Evolutionary conservation across 371 early-diverging fungal genomes (phyloP), one percentile per base, ranked within the genome.

Genomic region (Syncephalastrum contaminatum): DNA sequence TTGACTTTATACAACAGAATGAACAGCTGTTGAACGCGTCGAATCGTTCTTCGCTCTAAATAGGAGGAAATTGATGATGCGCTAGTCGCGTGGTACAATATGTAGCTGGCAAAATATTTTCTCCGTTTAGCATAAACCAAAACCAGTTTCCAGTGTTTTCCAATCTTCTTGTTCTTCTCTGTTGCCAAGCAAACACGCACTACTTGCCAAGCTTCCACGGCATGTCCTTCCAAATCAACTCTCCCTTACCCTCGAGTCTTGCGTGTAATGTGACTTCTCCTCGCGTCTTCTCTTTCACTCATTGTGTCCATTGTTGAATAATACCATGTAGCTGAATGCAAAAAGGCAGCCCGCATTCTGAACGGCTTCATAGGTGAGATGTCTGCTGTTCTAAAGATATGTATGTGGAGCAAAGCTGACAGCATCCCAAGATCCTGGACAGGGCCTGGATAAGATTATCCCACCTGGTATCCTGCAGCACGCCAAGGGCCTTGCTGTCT

Each of bases 401-500:
- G 7, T 6, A 16, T 51, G 30, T 4, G 16, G 36, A 47, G n/a
- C 14, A 43, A 18, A 8, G 19, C 16, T 36, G 15, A 10, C 12
- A 43, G 15, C 21, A 19, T 13, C 52, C 52, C 7, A 53, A 83
- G 87, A 85, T 56, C 82, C 84, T 10, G 84, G 81, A 43, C 77
- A 85, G 54, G 88, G 86, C 0, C 58, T 86, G 5, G 92, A 91
- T 66, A 83, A 84, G 63, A 77, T 90, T 16, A 92, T 93, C 58
- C 94, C 94, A 25, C 62, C 75, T 0, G 64, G 77, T 24, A 88
- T 91, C 51, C 70, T 93, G 19, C 75, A 78, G 40, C 78, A 77
- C 44, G 95, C 96, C 41, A 90, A 90, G 61, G 98, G 97, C 2
- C 79, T 97, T 24, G 98, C 97, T 43, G 88, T 97, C 19, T 75